These are phyloP conservation scores for Gentiana straminea DNA, from an alignment of 257 asterid species.

Conservation along the genomic window DNA sequence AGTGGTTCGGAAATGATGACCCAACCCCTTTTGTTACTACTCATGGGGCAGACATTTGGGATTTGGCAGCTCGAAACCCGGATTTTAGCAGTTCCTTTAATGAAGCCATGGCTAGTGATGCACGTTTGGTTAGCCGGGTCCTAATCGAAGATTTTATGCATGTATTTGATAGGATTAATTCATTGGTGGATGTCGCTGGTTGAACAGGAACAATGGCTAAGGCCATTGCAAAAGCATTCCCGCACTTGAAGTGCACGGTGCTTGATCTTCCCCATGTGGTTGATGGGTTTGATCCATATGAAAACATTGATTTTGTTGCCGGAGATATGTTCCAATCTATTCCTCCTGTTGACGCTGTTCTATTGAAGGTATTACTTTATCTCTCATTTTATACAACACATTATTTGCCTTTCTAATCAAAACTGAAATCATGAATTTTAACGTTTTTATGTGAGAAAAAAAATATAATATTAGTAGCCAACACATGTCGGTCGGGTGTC, in stretches of 20 bases:
- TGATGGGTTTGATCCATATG: too few relatives aligned
- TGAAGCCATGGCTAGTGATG: slow-evolving; percentile 26
- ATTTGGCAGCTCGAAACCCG: slow-evolving; percentile 6
- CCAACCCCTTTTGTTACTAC: slow-evolving; percentile 10
- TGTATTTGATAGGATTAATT: slow-evolving; percentile 14
- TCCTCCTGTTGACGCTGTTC: too few relatives aligned
- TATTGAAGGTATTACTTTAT: too few relatives aligned
- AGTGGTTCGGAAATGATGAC: slow-evolving; percentile 9
- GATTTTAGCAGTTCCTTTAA: slow-evolving; percentile 14
- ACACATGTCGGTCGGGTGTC: too few relatives aligned
- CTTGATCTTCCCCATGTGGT: too few relatives aligned
- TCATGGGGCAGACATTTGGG: slow-evolving; percentile 15
- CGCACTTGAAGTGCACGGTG: slow-evolving; percentile 11
- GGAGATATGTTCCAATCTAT: too few relatives aligned
- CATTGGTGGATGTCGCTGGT: slow-evolving; percentile 23
- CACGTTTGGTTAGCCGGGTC: slow-evolving; percentile 10
- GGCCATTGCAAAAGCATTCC: slow-evolving; percentile 9
- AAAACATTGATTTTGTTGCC: too few relatives aligned
- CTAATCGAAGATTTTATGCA: slow-evolving; percentile 1
- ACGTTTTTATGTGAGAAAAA: too few relatives aligned
- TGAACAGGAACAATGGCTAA: slow-evolving; percentile 12
- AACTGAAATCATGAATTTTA: too few relatives aligned
- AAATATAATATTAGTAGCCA: too few relatives aligned
- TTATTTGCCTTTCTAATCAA: too few relatives aligned
- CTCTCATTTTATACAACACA: too few relatives aligned